Percentiles rank a stretch among this genome's conserved stretches.
These are phyloP conservation scores for Verticillium tricorpus DNA, from an alignment of 2,329 filamentous ascomycete genomes.

Conservation along the genomic window DNA sequence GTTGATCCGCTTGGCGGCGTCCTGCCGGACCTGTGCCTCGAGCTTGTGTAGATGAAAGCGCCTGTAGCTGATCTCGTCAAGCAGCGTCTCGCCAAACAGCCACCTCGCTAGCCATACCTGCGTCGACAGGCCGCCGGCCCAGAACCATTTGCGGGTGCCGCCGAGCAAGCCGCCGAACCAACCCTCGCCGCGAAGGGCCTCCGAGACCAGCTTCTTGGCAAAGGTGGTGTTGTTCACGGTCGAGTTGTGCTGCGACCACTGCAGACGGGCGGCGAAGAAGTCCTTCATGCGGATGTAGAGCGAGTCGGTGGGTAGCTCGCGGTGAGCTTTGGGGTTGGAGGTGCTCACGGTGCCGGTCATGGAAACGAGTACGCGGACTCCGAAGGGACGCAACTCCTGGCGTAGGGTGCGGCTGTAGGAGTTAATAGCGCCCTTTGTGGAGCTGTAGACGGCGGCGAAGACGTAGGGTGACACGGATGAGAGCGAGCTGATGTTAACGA, in stretches of 20 bases:
- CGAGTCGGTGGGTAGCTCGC: slow-evolving; percentile 37
- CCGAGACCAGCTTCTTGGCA: slow-evolving; percentile 35
- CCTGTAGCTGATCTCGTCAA: slow-evolving; percentile 23
- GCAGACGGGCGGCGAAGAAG: slow-evolving; percentile 40
- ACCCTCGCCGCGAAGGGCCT: slow-evolving; percentile 35
- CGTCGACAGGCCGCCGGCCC: slow-evolving; percentile 26
- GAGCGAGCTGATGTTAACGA: slow-evolving; percentile 52
- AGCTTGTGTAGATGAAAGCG: slow-evolving; percentile 35
- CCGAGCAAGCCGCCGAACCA: slow-evolving; percentile 27
- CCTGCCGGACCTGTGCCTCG: background rate
- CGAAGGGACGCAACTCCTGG: slow-evolving; percentile 47
- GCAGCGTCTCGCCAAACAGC: slow-evolving; percentile 21
- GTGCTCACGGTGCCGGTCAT: slow-evolving; percentile 51
- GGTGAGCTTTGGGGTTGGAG: slow-evolving; percentile 33
- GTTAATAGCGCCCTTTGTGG: slow-evolving; percentile 50
- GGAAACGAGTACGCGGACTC: slow-evolving; percentile 53
- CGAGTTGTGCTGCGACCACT: slow-evolving; percentile 42
- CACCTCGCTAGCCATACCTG: slow-evolving; percentile 22
- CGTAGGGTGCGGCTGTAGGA: slow-evolving; percentile 50
- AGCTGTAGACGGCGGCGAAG: slow-evolving; percentile 49
- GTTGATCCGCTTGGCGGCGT: background rate
- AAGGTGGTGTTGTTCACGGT: slow-evolving; percentile 41
- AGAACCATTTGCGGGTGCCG: slow-evolving; percentile 27
- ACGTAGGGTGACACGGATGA: slow-evolving; percentile 46
- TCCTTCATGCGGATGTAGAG: slow-evolving; percentile 42